Percentiles rank a stretch among this genome's conserved stretches.
phyloP scores from a whole-genome alignment of 1,284 basidiomycete genomes.

The Lignosus rhinocerotis region DNA sequence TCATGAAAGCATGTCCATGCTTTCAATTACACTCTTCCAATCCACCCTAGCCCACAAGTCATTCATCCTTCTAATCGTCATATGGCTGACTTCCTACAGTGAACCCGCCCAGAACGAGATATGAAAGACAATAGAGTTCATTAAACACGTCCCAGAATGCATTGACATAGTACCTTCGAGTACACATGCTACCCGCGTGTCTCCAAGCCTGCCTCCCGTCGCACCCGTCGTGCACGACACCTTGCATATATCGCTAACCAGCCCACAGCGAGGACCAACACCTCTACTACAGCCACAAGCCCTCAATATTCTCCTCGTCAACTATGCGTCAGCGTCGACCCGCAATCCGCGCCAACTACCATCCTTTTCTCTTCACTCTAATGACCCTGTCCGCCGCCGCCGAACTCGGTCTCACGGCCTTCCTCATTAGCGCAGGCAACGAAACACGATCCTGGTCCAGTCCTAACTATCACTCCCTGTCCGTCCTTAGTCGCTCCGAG shows the following conservation, averaged over 20 bases:
- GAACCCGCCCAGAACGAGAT: neutral
- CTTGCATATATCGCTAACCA: conserved; percentile 9
- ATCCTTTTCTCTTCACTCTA: conserved; percentile 68
- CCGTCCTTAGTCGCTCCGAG: conserved; percentile 31
- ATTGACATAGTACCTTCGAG: neutral
- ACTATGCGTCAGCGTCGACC: conserved; percentile 26
- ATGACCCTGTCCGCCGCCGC: conserved; percentile 67
- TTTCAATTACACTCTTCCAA: neutral
- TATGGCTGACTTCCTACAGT: neutral
- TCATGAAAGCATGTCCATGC: too few relatives aligned
- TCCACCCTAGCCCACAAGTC: neutral
- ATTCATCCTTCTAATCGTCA: neutral
- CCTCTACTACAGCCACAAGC: conserved; percentile 1
- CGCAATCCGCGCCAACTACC: conserved; percentile 51
- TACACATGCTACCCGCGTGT: conserved; percentile 23
- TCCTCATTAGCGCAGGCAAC: conserved; percentile 66
- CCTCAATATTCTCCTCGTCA: conserved; percentile 8
- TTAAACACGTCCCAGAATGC: neutral
- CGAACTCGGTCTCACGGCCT: conserved; percentile 70
- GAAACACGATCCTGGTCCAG: conserved; percentile 60
- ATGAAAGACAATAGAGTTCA: neutral
- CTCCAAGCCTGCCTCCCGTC: conserved; percentile 13
- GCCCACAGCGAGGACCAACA: neutral
- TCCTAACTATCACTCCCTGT: conserved; percentile 66
- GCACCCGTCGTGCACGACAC: conserved; percentile 14